phyloP scores from a whole-genome alignment of 2,329 filamentous ascomycete genomes.

The Cladosporium oxysporum region DNA sequence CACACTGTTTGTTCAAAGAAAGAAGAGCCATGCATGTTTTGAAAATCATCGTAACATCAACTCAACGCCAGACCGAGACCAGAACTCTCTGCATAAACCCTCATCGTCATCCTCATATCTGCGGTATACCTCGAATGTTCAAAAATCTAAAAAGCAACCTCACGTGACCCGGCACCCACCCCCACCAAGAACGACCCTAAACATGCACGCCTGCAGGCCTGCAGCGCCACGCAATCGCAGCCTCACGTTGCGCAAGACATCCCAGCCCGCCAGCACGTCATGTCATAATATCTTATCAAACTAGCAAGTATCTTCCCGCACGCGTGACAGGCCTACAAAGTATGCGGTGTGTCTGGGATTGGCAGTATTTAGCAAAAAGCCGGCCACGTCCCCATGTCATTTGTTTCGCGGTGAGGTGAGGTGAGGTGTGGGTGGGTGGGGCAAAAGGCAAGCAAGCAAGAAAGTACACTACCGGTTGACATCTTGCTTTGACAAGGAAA shows the following conservation, averaged over 20 bases:
- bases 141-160: neutral
- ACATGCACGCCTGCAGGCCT: neutral
- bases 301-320: neutral
- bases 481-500: neutral
- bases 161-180: neutral
- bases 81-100: no score
- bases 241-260: neutral
- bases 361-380: no score
- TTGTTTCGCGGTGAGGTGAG: neutral
- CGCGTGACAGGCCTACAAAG: neutral
- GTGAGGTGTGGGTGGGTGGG: slow-evolving; percentile 13
- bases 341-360: neutral
- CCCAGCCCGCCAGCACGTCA: no score
- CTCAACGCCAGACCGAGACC: no score
- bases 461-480: neutral
- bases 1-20: neutral
- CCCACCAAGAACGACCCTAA: no score
- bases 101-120: no score
- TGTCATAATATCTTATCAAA: no score
- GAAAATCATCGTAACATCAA: no score
- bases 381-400: no score
- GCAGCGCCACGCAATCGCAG: neutral
- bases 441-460: neutral
- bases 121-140: no score
- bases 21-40: neutral